Evolutionary conservation across 106 monocot species (phyloP), one percentile per base, ranked within the genome.

Genomic region (Posidonia australis): DNA sequence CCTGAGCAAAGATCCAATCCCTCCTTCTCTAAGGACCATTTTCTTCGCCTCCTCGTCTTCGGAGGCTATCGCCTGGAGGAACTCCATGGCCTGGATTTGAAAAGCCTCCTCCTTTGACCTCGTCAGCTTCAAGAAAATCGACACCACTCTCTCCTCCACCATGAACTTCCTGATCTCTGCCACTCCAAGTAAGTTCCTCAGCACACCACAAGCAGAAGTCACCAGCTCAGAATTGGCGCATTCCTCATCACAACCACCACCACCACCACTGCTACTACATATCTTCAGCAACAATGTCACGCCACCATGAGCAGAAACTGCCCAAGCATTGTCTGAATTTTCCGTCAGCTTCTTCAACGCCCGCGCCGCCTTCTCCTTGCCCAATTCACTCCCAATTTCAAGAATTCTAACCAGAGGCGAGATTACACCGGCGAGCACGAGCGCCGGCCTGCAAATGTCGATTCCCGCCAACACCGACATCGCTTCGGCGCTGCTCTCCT

Each of bases 251-350:
- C 22, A 14, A 19, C 32, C 4, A 11, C 44, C 47, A 29, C 69
- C 45, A 31, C 70, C 53, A 5, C 22, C 41, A 16, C 13, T 67
- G 1, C 60, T 58, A 6, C 44, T 47, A 51, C 70, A 79, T 44
- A 82, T 76, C 26, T 71, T 70, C 12, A 92, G 78, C 45, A 92
- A 73, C 19, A 64, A 46, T 2, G 79, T 67, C 16, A 92, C 76
- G 19, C 92, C 88, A 7, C 88, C 92, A 57, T 87, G 80, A 27
- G 92, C 82, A 1, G 82, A 87, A n/a, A 92, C 69, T 11, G 84
- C 72, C 92, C 92, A 92, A 6, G 77, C 77, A 32, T 88, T 85
- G 70, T 82, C 74, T 1, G 82, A 78, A 68, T 85, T 84, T 62
- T 78, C 72, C 2, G 88, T 92, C 18, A 92, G 67, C 19, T 60